A percentile compares a stretch with the other conserved stretches of the same genome.
phyloP scores from a whole-genome alignment of 805 yeast species.

The Cephaloascus fragrans region DNA sequence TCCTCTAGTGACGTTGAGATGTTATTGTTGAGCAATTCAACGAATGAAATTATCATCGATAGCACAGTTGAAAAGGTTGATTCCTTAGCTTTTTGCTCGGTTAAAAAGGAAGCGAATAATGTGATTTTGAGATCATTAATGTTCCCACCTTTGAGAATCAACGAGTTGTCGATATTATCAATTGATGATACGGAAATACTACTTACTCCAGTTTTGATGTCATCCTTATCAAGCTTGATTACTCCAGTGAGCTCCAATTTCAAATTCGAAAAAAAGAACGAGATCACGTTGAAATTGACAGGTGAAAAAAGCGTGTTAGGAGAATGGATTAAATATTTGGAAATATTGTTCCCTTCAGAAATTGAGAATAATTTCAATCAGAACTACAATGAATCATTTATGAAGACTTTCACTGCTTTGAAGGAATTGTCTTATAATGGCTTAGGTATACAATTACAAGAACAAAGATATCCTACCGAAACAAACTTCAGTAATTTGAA shows the following conservation, averaged over 20 bases:
- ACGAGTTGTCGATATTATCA: conserved; percentile 12
- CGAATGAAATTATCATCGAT: background rate
- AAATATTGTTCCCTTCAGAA: background rate
- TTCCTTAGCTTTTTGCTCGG: conserved; percentile 14
- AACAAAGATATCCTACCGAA: background rate
- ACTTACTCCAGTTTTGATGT: background rate
- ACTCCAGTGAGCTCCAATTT: background rate
- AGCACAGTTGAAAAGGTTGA: background rate
- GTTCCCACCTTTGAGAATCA: conserved; percentile 20
- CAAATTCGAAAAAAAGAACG: background rate
- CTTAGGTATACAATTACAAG: background rate
- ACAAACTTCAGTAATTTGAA: background rate
- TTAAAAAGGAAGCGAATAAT: conserved; percentile 8
- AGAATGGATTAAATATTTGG: background rate
- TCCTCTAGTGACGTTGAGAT: conserved; percentile 4
- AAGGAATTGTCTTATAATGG: background rate
- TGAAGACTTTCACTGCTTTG: background rate
- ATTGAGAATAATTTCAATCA: background rate
- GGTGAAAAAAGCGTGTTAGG: background rate
- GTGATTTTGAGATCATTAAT: conserved; percentile 14
- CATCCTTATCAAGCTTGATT: background rate
- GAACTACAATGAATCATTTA: background rate
- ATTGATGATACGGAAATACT: background rate
- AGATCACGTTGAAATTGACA: background rate
- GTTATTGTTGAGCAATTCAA: conserved; percentile 3